Percentiles rank a stretch among this genome's conserved stretches.
Conservation (phyloP, 108 stramenopile species). For the Mayamaea pseudoterrestris region DNA sequence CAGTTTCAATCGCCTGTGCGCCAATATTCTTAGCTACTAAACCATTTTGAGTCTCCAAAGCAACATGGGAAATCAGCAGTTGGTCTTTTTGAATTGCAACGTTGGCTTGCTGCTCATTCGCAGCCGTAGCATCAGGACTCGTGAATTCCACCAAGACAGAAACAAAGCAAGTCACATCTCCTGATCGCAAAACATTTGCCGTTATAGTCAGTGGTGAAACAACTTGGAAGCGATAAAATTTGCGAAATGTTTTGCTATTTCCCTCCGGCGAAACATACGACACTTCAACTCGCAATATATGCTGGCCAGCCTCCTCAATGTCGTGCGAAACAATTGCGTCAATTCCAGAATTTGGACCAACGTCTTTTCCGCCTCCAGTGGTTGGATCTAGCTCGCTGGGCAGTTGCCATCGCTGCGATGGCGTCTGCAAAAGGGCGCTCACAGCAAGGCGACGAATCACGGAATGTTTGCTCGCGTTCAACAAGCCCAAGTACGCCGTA, state of each 20-base stretch:
- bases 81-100: slow-evolving; percentile 15
- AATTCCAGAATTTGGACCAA: slow-evolving; percentile 35
- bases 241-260: slow-evolving; percentile 48
- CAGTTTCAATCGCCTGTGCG: neutral
- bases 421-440: slow-evolving; percentile 69
- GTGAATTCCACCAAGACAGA: slow-evolving; percentile 44
- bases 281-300: slow-evolving; percentile 77
- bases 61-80: slow-evolving; percentile 35
- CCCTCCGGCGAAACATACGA: slow-evolving; percentile 40
- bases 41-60: slow-evolving; percentile 41
- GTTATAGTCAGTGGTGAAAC: slow-evolving; percentile 40
- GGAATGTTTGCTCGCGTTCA: slow-evolving; percentile 37
- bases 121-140: slow-evolving; percentile 12
- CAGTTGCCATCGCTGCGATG: slow-evolving; percentile 41
- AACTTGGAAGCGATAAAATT: slow-evolving; percentile 82
- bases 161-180: slow-evolving; percentile 51
- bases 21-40: slow-evolving; percentile 31
- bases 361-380: slow-evolving; percentile 29
- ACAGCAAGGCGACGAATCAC: slow-evolving; percentile 46
- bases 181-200: slow-evolving; percentile 27
- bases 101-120: slow-evolving; percentile 5
- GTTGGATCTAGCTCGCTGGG: slow-evolving; percentile 41
- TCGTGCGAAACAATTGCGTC: slow-evolving; percentile 68
- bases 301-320: slow-evolving; percentile 71
- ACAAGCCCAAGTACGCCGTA: slow-evolving; percentile 66